A percentile compares a stretch with the other conserved stretches of the same genome.
Evolutionary conservation across 495 filamentous ascomycete species (phyloP).

Genomic region (Entonaema liquescens): DNA sequence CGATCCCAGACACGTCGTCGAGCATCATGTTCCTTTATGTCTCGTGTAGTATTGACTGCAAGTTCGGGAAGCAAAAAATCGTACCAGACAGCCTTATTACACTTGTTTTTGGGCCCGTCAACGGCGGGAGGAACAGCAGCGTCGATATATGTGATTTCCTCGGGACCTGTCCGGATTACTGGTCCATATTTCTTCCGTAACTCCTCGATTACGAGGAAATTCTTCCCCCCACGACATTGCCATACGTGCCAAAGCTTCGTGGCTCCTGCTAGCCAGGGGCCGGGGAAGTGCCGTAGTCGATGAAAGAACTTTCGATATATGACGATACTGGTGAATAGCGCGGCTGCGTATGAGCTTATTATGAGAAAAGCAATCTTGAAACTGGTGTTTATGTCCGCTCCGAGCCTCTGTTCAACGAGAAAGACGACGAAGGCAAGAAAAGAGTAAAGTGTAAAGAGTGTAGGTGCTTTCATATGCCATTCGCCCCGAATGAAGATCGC

Average conservation of each 20-base stretch:
- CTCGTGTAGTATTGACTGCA: constrained; percentile 46
- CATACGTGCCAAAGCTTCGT: constrained; percentile 52
- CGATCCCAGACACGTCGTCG: constrained; percentile 50
- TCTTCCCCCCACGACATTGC: constrained; percentile 39
- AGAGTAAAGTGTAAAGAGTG: constrained; percentile 16
- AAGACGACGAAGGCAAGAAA: constrained; percentile 1
- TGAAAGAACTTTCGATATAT: constrained; percentile 58
- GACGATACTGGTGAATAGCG: constrained; percentile 55
- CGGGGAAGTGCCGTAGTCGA: constrained; percentile 55
- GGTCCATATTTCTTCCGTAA: constrained; percentile 48
- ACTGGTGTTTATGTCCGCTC: background rate
- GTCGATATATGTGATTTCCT: constrained; percentile 49
- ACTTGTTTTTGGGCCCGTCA: constrained; percentile 45
- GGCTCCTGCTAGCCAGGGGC: constrained; percentile 51
- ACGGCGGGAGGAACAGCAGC: constrained; percentile 43
- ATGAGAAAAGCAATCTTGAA: constrained; percentile 3
- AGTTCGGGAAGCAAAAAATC: constrained; percentile 48
- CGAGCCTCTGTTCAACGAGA: background rate
- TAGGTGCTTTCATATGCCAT: constrained; percentile 38
- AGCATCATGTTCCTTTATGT: constrained; percentile 37
- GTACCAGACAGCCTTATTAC: constrained; percentile 54
- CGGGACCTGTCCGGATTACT: constrained; percentile 51
- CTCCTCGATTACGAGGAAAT: constrained; percentile 48
- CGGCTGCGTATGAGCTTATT: constrained; percentile 33
- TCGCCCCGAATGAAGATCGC: constrained; percentile 40